Evolutionary conservation across 192 early-diverging fungal genomes (phyloP).

Genomic region (Irineochytrium annulatum): DNA sequence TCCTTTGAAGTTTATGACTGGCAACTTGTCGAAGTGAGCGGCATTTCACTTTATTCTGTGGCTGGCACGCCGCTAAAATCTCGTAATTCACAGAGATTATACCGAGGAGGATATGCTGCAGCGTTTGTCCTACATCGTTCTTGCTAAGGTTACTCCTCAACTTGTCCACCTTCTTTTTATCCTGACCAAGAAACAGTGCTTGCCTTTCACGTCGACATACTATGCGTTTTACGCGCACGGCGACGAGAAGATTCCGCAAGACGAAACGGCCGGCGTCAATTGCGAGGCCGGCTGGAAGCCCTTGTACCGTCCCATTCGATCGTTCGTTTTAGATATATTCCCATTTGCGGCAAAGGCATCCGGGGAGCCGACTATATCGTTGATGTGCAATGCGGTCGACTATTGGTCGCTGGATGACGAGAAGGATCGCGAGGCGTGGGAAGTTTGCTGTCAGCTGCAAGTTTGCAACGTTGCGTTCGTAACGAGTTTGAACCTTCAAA

Average conservation of each 20-base stretch:
- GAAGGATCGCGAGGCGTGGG: not conserved
- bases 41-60: no score
- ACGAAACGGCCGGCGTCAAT: conserved; percentile 3
- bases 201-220: conserved; percentile 4
- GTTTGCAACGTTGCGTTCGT: conserved; percentile 6
- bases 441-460: conserved; percentile 4
- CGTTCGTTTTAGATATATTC: not conserved
- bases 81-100: no score
- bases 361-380: conserved; percentile 2
- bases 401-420: not conserved
- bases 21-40: not conserved
- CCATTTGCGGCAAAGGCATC: conserved; percentile 2
- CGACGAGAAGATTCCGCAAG: not conserved
- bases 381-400: conserved; percentile 2
- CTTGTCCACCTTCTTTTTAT: not conserved
- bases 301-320: not conserved
- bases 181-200: not conserved
- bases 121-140: not conserved
- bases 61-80: no score
- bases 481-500: not conserved
- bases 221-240: not conserved
- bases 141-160: conserved; percentile 4
- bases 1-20: not conserved
- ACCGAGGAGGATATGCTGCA: no score
- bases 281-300: conserved; percentile 1